phyloP scores from a whole-genome alignment of 1,139 yeast genomes.

The Komagataea norvegica region DNA sequence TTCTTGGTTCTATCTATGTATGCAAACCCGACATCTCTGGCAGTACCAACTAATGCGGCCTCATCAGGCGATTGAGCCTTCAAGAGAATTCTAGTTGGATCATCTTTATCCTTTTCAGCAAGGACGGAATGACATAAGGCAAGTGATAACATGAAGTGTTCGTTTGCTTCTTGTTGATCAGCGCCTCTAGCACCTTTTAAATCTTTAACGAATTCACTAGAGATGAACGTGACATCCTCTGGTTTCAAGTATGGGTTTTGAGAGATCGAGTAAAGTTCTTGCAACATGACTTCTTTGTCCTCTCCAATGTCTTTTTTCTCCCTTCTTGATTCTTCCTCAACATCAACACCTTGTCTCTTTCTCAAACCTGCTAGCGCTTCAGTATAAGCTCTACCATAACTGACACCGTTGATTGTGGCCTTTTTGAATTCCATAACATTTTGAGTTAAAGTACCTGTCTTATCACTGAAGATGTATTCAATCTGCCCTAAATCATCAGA shows the following conservation, averaged over 20 bases:
- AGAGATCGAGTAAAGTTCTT: conserved; percentile 42
- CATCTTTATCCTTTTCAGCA: conserved; percentile 58
- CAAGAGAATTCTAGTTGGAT: conserved; percentile 56
- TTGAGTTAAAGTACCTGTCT: conserved; percentile 94
- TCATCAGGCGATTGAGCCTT: conserved; percentile 98
- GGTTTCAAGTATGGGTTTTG: conserved; percentile 53
- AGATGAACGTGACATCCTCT: conserved; percentile 70
- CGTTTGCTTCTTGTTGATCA: conserved; percentile 61
- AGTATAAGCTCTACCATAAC: conserved; percentile 89
- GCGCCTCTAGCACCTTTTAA: conserved; percentile 46
- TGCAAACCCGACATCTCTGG: conserved; percentile 86
- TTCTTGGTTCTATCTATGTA: conserved; percentile 72
- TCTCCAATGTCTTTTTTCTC: conserved; percentile 59
- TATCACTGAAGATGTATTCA: conserved; percentile 92
- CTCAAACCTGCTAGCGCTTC: conserved; percentile 93
- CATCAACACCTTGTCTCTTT: conserved; percentile 81
- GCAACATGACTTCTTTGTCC: conserved; percentile 66
- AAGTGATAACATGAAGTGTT: conserved; percentile 79
- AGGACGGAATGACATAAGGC: conserved; percentile 95
- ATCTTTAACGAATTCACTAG: conserved; percentile 60
- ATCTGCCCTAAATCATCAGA: conserved; percentile 97
- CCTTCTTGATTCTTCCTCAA: conserved; percentile 56
- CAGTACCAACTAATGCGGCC: conserved; percentile 90
- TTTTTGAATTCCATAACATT: conserved; percentile 96
- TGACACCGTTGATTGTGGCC: conserved; percentile 80